Evolutionary conservation across 768 basidiomycete genomes (phyloP).

Genomic region (Leccinum sublutescens): DNA sequence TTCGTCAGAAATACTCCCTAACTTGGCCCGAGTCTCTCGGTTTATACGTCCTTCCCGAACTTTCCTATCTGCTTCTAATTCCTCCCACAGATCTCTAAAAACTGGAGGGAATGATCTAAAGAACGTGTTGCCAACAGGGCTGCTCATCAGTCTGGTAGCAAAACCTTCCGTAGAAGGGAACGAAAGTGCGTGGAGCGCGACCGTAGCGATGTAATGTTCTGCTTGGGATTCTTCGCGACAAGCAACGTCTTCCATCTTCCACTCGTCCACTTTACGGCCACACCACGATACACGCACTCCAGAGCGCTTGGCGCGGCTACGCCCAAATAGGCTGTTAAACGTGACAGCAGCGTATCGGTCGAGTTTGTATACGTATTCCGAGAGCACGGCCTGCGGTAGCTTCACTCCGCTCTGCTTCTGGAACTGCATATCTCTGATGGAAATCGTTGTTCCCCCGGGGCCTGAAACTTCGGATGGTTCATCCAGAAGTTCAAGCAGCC

Average conservation of each 20-base stretch:
- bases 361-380: constrained; percentile 61
- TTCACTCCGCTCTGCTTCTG: constrained; percentile 84
- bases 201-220: constrained; percentile 84
- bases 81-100: constrained; percentile 91
- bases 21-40: constrained; percentile 65
- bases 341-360: constrained; percentile 76
- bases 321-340: constrained; percentile 62
- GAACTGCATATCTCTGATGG: constrained; percentile 68
- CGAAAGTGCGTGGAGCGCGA: constrained; percentile 79
- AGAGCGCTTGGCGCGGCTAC: constrained; percentile 74
- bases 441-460: constrained; percentile 50
- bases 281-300: constrained; percentile 74
- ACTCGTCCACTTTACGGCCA: constrained; percentile 56
- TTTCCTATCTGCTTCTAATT: constrained; percentile 69
- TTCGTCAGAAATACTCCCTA: constrained; percentile 61
- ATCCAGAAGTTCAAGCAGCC: constrained; percentile 76
- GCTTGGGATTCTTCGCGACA: constrained; percentile 79
- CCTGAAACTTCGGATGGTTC: constrained; percentile 54
- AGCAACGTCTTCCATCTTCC: constrained; percentile 83
- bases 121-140: constrained; percentile 55
- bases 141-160: constrained; percentile 45
- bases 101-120: constrained; percentile 75
- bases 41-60: constrained; percentile 60
- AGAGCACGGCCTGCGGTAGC: constrained; percentile 72
- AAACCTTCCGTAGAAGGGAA: constrained; percentile 67